Evolutionary conservation across 202 grass and related monocot species (phyloP).

Genomic region (Schoenoplectus tabernaemontani): DNA sequence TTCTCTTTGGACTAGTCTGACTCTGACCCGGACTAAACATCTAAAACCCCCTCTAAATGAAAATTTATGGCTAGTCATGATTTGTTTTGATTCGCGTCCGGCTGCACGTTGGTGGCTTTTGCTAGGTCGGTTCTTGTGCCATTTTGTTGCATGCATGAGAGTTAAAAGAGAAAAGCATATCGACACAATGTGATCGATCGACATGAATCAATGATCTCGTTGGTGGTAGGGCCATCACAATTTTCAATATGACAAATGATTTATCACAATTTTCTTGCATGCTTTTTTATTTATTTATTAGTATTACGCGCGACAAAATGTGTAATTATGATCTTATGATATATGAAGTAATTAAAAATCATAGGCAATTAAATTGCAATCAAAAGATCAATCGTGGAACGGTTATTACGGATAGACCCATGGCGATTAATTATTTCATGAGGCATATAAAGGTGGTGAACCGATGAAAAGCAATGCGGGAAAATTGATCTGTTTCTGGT

Average conservation of each 20-base stretch:
- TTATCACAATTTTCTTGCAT: not conserved
- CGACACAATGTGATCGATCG: not conserved
- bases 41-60: not conserved
- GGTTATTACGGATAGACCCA: too few species aligned
- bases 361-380: too few species aligned
- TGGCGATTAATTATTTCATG: not conserved
- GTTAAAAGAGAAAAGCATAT: not conserved
- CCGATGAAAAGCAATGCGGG: not conserved
- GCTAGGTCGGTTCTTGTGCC: not conserved
- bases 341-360: not conserved
- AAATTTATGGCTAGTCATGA: not conserved
- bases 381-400: too few species aligned
- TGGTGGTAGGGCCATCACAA: not conserved
- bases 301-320: not conserved
- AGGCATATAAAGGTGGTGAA: not conserved
- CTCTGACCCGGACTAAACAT: not conserved
- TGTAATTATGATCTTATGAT: not conserved
- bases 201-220: conserved; percentile 16
- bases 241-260: not conserved
- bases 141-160: not conserved
- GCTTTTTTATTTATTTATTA: not conserved
- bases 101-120: conserved; percentile 4
- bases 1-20: conserved; percentile 1
- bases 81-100: not conserved
- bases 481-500: not conserved